Base-by-base conservation (phyloP, 2,329 filamentous ascomycete genomes). In the Phoma sp. region DNA sequence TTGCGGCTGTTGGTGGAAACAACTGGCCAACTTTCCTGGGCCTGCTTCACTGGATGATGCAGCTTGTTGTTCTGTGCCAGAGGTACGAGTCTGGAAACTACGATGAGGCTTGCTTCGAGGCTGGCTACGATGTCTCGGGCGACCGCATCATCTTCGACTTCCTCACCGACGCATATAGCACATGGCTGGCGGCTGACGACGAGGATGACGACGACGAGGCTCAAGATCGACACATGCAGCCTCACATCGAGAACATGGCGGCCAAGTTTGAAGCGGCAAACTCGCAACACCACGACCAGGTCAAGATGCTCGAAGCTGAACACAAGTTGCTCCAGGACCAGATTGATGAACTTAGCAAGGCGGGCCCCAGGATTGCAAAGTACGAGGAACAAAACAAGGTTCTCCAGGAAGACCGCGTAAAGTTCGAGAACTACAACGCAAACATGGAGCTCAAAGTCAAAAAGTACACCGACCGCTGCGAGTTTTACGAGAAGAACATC, bases 41-140 rank as follows among this genome's bases (percentile, higher is more conserved):
- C 0, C 81, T 99, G 73, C 82, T 99, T 45, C 93, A 99, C 78
- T 99, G 95, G 95, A 94, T 99, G 87, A 96, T 99, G 94, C 93
- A 98, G 76, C 81, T 99, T 46, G 91, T 92, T 4, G 88, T 94
- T 65, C 96, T 98, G 88, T 85, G 98, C 70, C 93, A 98, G 59
- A 85, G 90, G 21, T 98, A 93, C 71, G 81, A 85, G 1, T 76
- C 80, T 50, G 89, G 92, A 55, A 86, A 87, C 41, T 99, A 96
- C 74, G 92, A 97, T 63, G 90, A 96, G 47, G 93, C 92, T 1
- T 97, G 92, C 72, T 83, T 89, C 37, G 94, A 97, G 67, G 88
- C 87, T 27, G 95, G 94, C 1, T 85, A 95, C 40, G 95, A 99
- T 74, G 88, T 98, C 25, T 88, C 84, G 10, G 91, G 91, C 4